Percentiles rank a stretch among this genome's conserved stretches.
phyloP scores from a whole-genome alignment of 352 stramenopile species.

The Pythium volutum region DNA sequence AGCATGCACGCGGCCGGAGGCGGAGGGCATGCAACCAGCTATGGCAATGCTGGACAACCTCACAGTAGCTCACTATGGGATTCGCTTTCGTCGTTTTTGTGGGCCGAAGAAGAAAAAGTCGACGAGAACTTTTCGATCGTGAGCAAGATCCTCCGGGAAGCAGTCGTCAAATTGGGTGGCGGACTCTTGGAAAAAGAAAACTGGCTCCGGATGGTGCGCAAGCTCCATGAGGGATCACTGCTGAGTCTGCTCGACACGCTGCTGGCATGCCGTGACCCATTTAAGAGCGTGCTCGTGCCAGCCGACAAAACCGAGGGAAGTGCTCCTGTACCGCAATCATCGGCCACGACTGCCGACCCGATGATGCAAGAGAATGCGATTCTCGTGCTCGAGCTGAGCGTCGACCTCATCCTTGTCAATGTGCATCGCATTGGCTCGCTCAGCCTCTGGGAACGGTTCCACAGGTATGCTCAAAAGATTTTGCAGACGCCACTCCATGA shows the following conservation, averaged over 20 bases:
- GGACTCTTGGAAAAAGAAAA: slow-evolving; percentile 84
- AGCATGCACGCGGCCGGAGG: slow-evolving; percentile 58
- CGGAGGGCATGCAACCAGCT: slow-evolving; percentile 30
- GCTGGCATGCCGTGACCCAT: slow-evolving; percentile 68
- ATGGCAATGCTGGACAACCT: slow-evolving; percentile 3
- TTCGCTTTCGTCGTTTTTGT: slow-evolving; percentile 82
- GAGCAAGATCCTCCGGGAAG: slow-evolving; percentile 75
- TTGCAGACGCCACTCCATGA: slow-evolving; percentile 72
- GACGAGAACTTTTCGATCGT: slow-evolving; percentile 80
- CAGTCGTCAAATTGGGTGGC: slow-evolving; percentile 63
- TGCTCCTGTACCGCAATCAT: slow-evolving; percentile 5
- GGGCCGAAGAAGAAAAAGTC: slow-evolving; percentile 77
- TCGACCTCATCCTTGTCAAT: slow-evolving; percentile 85
- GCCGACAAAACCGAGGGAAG: slow-evolving; percentile 26
- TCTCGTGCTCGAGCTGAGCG: slow-evolving; percentile 79
- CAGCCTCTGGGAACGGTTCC: slow-evolving; percentile 77
- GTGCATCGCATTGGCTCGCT: slow-evolving; percentile 70
- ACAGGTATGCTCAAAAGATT: slow-evolving; percentile 74
- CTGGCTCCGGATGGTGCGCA: slow-evolving; percentile 80
- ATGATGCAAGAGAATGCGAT: slow-evolving; percentile 91
- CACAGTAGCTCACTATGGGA: slow-evolving; percentile 70
- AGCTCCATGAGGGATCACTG: slow-evolving; percentile 62
- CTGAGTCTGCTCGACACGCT: slow-evolving; percentile 71
- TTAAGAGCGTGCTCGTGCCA: slow-evolving; percentile 66
- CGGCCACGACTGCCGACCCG: slow-evolving; percentile 37